Percentiles rank a stretch among this genome's conserved stretches.
Conservation (phyloP, 495 filamentous ascomycete genomes). For the Filosporella fistucella region DNA sequence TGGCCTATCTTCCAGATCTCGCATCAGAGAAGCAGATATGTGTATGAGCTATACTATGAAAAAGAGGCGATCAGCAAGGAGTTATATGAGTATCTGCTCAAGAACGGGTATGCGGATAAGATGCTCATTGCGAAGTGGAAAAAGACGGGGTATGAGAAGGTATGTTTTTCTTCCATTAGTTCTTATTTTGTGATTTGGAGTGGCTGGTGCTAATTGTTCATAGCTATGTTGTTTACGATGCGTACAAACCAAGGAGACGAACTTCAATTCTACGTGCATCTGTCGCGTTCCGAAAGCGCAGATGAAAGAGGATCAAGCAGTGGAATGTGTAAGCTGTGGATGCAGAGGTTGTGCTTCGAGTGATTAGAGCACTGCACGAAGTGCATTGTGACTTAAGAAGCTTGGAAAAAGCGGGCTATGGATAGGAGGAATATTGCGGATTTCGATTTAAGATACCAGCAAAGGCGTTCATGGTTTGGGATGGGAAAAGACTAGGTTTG, state of each 20-base stretch:
- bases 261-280: constrained; percentile 96
- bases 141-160: constrained; percentile 98
- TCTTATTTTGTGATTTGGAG: constrained; percentile 1
- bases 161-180: constrained; percentile 29
- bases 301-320: constrained; percentile 82
- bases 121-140: constrained; percentile 99
- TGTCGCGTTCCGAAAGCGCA: constrained; percentile 92
- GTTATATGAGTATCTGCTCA: constrained; percentile 94
- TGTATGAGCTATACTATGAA: constrained; percentile 97
- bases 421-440: not conserved
- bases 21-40: constrained; percentile 88
- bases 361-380: constrained; percentile 46
- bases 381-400: not conserved
- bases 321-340: constrained; percentile 95
- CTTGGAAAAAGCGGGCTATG: no score
- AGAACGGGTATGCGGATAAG: constrained; percentile 92
- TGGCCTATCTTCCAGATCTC: constrained; percentile 98
- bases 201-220: not conserved
- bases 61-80: constrained; percentile 89
- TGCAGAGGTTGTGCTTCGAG: constrained; percentile 87
- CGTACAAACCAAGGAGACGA: constrained; percentile 98
- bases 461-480: no score
- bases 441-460: constrained; percentile 16
- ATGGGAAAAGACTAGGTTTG: no score
- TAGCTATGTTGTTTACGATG: constrained; percentile 92